Conservation (phyloP, 2,329 filamentous ascomycete species). For the Aspergillus pseudoviridinutans region DNA sequence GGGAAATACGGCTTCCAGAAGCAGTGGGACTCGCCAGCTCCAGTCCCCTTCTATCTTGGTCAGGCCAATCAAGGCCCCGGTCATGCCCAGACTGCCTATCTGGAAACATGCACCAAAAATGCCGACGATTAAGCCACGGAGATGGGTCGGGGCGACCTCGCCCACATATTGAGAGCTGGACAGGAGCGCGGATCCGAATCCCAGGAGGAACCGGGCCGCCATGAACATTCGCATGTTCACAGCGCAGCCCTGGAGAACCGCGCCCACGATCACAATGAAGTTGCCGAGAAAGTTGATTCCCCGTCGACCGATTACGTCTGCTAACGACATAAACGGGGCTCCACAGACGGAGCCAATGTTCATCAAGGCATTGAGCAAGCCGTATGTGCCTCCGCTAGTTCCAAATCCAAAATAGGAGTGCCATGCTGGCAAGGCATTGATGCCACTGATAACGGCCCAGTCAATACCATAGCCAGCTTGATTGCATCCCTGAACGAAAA, state of each 20-base stretch:
- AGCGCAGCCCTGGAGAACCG: constrained; percentile 36
- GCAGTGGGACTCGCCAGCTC: constrained; percentile 37
- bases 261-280: constrained; percentile 42
- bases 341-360: constrained; percentile 46
- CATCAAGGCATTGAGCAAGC: constrained; percentile 48
- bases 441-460: constrained; percentile 48
- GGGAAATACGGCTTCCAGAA: constrained; percentile 49
- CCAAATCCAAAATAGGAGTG: constrained; percentile 45
- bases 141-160: constrained; percentile 29
- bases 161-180: constrained; percentile 40
- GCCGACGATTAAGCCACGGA: constrained; percentile 45
- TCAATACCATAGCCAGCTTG: constrained; percentile 48
- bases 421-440: constrained; percentile 43
- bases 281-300: constrained; percentile 49
- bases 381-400: constrained; percentile 38
- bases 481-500: constrained; percentile 47
- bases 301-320: constrained; percentile 51
- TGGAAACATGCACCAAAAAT: constrained; percentile 48
- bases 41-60: constrained; percentile 35
- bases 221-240: constrained; percentile 31
- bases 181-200: constrained; percentile 35
- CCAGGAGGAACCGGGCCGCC: constrained; percentile 37
- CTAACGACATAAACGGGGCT: constrained; percentile 48
- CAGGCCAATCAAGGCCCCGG: constrained; percentile 43
- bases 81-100: constrained; percentile 42